Conservation (phyloP, 1,284 basidiomycete species). For the Testicularia cyperi region DNA sequence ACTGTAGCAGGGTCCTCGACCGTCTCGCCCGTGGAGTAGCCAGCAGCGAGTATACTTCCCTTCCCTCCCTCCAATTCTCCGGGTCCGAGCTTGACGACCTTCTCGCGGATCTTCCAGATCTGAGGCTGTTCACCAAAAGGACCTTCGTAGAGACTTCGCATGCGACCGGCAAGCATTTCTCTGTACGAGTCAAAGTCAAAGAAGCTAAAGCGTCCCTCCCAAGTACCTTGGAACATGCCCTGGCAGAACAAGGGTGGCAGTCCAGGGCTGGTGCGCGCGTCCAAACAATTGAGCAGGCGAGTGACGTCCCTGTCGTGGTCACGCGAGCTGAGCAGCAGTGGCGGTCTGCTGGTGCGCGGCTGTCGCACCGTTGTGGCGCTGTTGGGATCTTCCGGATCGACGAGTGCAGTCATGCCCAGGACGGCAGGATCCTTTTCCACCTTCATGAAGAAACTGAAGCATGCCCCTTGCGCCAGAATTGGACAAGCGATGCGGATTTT, state of each 20-base stretch:
- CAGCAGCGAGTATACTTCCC: slow-evolving; percentile 28
- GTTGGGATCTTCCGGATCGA: slow-evolving; percentile 11
- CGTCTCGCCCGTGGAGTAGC: slow-evolving; percentile 14
- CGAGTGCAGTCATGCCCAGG: slow-evolving; percentile 28
- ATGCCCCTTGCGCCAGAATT: slow-evolving; percentile 58
- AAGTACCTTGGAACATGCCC: slow-evolving; percentile 63
- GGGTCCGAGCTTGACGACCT: slow-evolving; percentile 57
- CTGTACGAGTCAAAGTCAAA: slow-evolving; percentile 66
- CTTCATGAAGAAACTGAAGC: slow-evolving; percentile 59
- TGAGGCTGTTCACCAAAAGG: slow-evolving; percentile 66
- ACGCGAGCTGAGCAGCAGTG: slow-evolving; percentile 28
- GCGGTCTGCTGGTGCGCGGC: slow-evolving; percentile 18
- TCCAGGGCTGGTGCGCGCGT: slow-evolving; percentile 61
- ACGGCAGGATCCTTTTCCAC: slow-evolving; percentile 60
- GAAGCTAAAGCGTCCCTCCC: slow-evolving; percentile 66
- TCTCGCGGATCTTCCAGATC: slow-evolving; percentile 65
- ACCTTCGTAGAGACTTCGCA: slow-evolving; percentile 63
- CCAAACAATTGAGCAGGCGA: slow-evolving; percentile 37
- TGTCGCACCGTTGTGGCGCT: slow-evolving; percentile 13
- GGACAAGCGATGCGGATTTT: slow-evolving; percentile 52
- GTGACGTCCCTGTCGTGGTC: slow-evolving; percentile 49
- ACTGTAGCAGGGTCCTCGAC: not conserved
- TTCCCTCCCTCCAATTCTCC: slow-evolving; percentile 21
- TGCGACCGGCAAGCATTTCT: slow-evolving; percentile 63
- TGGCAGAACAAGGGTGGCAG: slow-evolving; percentile 61